phyloP scores from a whole-genome alignment of 2,329 filamentous ascomycete species.

The Venturia pyrina region DNA sequence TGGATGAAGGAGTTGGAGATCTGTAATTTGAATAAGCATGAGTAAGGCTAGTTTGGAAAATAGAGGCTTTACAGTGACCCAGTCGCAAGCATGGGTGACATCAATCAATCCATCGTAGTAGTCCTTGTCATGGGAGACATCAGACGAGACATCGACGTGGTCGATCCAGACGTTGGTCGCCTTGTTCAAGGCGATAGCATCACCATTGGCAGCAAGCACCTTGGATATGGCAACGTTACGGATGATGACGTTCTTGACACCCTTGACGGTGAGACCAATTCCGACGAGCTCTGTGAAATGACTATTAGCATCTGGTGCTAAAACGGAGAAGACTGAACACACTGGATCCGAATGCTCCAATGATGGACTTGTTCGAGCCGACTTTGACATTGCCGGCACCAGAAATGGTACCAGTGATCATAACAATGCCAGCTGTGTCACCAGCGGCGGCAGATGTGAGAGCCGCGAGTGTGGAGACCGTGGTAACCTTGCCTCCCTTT shows the following conservation, averaged over 20 bases:
- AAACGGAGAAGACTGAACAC: conserved; percentile 12
- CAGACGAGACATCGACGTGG: conserved; percentile 54
- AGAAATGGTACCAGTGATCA: conserved; percentile 35
- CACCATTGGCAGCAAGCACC: conserved; percentile 37
- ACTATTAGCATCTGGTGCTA: neutral
- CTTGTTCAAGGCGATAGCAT: conserved; percentile 41
- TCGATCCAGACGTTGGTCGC: conserved; percentile 53
- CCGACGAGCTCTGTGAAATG: conserved; percentile 28
- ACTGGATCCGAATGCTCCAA: conserved; percentile 38
- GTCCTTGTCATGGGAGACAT: conserved; percentile 53
- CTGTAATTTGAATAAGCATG: conserved; percentile 30
- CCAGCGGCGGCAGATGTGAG: conserved; percentile 36
- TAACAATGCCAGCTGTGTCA: conserved; percentile 35
- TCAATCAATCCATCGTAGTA: conserved; percentile 61
- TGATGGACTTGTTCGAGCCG: conserved; percentile 40
- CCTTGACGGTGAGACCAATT: conserved; percentile 39
- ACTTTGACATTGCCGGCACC: conserved; percentile 36
- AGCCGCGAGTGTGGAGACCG: conserved; percentile 26
- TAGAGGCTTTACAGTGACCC: conserved; percentile 14
- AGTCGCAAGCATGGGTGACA: conserved; percentile 54
- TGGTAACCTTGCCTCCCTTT: conserved; percentile 25
- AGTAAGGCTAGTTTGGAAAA: too few relatives aligned
- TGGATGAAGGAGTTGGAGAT: conserved; percentile 44
- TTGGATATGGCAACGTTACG: conserved; percentile 46
- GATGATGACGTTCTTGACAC: conserved; percentile 44